Base-by-base conservation (phyloP, 2,329 filamentous ascomycete genomes). In the Huntiella moniliformis region DNA sequence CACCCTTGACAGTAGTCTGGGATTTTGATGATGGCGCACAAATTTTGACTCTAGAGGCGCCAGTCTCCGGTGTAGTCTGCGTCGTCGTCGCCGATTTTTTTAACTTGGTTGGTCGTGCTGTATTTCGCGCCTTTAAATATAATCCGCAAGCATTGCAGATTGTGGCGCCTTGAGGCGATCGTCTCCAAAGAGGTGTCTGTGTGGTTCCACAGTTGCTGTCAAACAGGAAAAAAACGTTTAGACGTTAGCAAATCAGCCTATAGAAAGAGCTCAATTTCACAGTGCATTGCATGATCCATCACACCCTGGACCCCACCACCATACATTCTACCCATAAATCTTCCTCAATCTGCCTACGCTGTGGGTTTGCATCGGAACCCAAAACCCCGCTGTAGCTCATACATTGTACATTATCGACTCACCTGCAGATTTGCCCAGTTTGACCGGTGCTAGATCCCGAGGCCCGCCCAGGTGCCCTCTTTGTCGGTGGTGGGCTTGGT, bases 81-180 rank as follows among this genome's bases (percentile, higher is more conserved):
- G 73, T 61, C 18, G 70, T 61, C 44, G 67, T 68, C 3, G 75
- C 71, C 8, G 81, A 76, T 51, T 86, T 80, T 63, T 93, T 95
- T 48, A 95, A 66, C 55, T 86, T 94, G 5, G 85, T 91, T 11
- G 91, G 91, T 43, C 91, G 77, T 54, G 84, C 77, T 51, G 88
- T 82, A 58, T 96, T 96, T 53, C 91, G 77, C 7, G 88, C 87
- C 61, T 96, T 96, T 51, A 84, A 69, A 60, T 98, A 98, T 12
- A 98, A 70, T 37, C 91, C 91, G 57, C 91, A 98, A 4, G 91
- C 91, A 63, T 98, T 98, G 65, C 91, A 98, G 50, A 98, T 96
- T 22, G 86, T 95, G 46, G 85, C 82, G 28, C 91, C 91, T 55
- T 87, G 79, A 0, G 88, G 88, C 12, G 88, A 94, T 56, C 91